These are phyloP conservation scores for Daldinia sp. DNA, from an alignment of 2,329 filamentous ascomycete genomes.

Conservation along the genomic window DNA sequence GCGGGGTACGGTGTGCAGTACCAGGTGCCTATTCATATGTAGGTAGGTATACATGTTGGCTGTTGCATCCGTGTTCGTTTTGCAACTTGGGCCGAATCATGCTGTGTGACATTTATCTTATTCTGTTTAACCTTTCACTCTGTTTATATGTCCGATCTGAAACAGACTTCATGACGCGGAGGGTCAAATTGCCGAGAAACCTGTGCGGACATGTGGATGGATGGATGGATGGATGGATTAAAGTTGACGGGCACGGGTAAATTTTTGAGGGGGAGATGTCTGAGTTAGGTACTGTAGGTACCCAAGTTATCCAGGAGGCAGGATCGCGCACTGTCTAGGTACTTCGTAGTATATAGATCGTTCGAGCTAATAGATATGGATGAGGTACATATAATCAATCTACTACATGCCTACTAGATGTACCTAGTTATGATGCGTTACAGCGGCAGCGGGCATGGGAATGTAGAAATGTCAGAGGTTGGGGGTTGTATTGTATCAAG, in stretches of 20 bases:
- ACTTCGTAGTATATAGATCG: not conserved
- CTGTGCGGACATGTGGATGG: slow-evolving; percentile 5
- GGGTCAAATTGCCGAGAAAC: slow-evolving; percentile 10
- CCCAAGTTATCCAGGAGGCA: not conserved
- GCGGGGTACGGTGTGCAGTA: slow-evolving; percentile 11
- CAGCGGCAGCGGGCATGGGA: slow-evolving; percentile 9
- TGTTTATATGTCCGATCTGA: slow-evolving; percentile 5
- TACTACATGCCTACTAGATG: slow-evolving; percentile 13
- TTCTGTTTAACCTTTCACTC: slow-evolving; percentile 8
- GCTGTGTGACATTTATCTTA: slow-evolving; percentile 14
- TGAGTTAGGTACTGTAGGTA: not conserved
- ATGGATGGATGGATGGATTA: not conserved
- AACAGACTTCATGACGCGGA: slow-evolving; percentile 15
- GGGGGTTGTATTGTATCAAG: slow-evolving; percentile 19
- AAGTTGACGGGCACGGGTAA: not conserved
- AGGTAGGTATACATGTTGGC: not conserved
- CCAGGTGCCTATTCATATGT: not conserved
- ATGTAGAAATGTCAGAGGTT: slow-evolving; percentile 31
- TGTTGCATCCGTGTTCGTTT: not conserved
- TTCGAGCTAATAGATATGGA: not conserved
- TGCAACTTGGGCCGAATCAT: not conserved
- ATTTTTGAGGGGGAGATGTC: slow-evolving; percentile 4
- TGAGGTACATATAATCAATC: not conserved
- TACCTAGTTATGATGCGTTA: slow-evolving; percentile 17
- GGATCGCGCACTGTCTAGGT: slow-evolving; percentile 24